Percentiles rank a stretch among this genome's conserved stretches.
Evolutionary conservation across 108 stramenopile genomes (phyloP).

Genomic region (Cyclotella sp.): DNA sequence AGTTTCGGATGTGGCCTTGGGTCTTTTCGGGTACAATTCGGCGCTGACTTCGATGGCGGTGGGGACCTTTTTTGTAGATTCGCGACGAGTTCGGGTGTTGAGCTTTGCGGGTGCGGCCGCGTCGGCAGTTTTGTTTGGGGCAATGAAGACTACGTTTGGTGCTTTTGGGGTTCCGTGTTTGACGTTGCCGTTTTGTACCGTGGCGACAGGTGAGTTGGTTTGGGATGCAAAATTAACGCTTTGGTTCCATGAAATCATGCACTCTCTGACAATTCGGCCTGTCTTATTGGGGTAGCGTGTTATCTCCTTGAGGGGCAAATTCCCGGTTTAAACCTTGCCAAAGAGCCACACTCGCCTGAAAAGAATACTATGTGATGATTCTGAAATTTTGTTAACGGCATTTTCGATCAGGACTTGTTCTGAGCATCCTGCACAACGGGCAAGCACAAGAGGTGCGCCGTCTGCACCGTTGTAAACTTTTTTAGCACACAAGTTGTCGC

Average conservation of each 20-base stretch:
- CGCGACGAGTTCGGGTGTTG: conserved; percentile 55
- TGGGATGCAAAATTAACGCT: background rate
- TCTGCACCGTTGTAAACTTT: no score
- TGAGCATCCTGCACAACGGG: no score
- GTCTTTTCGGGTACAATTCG: conserved; percentile 80
- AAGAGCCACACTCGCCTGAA: conserved; percentile 77
- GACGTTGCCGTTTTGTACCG: conserved; percentile 83
- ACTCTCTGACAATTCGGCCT: background rate
- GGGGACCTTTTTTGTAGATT: conserved; percentile 79
- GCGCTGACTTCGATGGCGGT: conserved; percentile 77
- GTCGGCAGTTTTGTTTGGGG: conserved; percentile 75
- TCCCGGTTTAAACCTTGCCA: conserved; percentile 61
- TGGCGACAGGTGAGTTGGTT: conserved; percentile 42
- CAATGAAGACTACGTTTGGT: conserved; percentile 69
- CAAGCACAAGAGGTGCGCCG: no score
- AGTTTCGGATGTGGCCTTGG: conserved; percentile 56
- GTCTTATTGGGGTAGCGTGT: conserved; percentile 36
- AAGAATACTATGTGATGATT: conserved; percentile 46
- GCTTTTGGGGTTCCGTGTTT: conserved; percentile 65
- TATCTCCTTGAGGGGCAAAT: conserved; percentile 68
- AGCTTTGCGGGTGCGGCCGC: conserved; percentile 69
- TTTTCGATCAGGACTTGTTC: no score
- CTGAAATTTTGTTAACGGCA: no score
- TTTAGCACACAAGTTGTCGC: no score
- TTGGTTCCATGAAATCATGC: background rate